phyloP scores from a whole-genome alignment of 306 rosid genomes.

The Mimosa pudica region DNA sequence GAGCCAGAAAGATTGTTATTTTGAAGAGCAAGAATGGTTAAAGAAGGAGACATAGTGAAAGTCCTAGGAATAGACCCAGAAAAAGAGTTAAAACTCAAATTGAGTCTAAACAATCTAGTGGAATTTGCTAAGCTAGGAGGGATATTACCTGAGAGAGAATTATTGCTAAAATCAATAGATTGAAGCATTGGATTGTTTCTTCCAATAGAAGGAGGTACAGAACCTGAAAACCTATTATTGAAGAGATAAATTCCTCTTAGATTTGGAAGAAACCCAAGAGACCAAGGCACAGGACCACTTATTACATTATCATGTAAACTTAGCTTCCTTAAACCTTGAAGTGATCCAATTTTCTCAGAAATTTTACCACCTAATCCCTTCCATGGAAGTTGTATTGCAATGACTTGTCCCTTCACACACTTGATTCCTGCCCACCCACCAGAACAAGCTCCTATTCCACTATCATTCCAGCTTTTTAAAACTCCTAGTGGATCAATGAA shows the following conservation, averaged over 20 bases:
- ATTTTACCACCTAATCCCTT: slow-evolving; percentile 78
- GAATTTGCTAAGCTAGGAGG: slow-evolving; percentile 75
- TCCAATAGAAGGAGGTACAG: slow-evolving; percentile 79
- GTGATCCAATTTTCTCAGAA: slow-evolving; percentile 75
- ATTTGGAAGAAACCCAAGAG: slow-evolving; percentile 72
- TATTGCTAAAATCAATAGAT: slow-evolving; percentile 82
- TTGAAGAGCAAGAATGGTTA: slow-evolving; percentile 67
- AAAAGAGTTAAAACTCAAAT: slow-evolving; percentile 80
- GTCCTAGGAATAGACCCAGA: slow-evolving; percentile 73
- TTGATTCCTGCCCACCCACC: slow-evolving; percentile 94
- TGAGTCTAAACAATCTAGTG: slow-evolving; percentile 64
- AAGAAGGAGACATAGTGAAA: slow-evolving; percentile 53
- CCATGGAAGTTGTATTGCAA: slow-evolving; percentile 96
- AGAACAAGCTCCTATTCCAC: slow-evolving; percentile 77
- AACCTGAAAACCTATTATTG: slow-evolving; percentile 84
- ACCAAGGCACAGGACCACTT: slow-evolving; percentile 61
- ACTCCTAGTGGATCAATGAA: slow-evolving; percentile 64
- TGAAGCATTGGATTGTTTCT: slow-evolving; percentile 73
- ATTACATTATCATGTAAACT: slow-evolving; percentile 79
- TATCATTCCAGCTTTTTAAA: slow-evolving; percentile 82
- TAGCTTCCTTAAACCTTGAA: slow-evolving; percentile 72
- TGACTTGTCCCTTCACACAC: slow-evolving; percentile 83
- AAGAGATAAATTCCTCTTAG: slow-evolving; percentile 94
- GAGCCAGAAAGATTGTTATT: slow-evolving; percentile 75
- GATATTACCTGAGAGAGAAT: slow-evolving; percentile 64